phyloP scores from a whole-genome alignment of 2,329 filamentous ascomycete genomes.

The Paecilomyces fulvus region DNA sequence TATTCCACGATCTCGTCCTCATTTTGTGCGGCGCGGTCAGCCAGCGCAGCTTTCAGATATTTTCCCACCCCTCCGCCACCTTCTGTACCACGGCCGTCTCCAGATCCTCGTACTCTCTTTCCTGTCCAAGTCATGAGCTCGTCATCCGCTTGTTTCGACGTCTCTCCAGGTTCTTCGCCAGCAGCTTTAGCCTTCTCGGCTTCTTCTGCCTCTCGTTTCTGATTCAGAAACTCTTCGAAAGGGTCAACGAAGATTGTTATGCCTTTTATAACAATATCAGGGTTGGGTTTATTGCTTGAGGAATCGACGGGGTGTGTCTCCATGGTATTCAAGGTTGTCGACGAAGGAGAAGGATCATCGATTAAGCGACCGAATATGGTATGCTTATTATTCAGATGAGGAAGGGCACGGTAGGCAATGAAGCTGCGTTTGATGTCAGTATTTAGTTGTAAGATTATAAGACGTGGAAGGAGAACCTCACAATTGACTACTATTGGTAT shows the following conservation, averaged over 20 bases:
- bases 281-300: conserved; percentile 62
- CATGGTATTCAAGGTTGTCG: conserved; percentile 55
- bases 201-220: conserved; percentile 58
- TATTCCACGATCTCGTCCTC: conserved; percentile 55
- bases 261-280: conserved; percentile 73
- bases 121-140: conserved; percentile 94
- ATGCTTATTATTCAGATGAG: conserved; percentile 89
- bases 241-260: conserved; percentile 85
- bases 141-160: conserved; percentile 53
- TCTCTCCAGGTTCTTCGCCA: conserved; percentile 13
- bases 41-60: conserved; percentile 61
- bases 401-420: conserved; percentile 75
- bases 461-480: conserved; percentile 17
- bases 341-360: conserved; percentile 48
- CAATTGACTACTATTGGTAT: conserved; percentile 92
- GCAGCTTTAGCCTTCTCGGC: conserved; percentile 32
- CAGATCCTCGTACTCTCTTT: conserved; percentile 69
- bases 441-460: background rate
- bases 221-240: conserved; percentile 83
- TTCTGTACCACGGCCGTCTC: conserved; percentile 44
- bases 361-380: conserved; percentile 91
- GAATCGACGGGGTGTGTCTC: conserved; percentile 69
- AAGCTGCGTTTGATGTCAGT: conserved; percentile 44
- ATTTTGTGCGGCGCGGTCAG: conserved; percentile 24
- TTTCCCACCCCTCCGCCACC: conserved; percentile 57